phyloP scores from a whole-genome alignment of 2,329 filamentous ascomycete genomes.

The Pseudofabraea citricarpa region DNA sequence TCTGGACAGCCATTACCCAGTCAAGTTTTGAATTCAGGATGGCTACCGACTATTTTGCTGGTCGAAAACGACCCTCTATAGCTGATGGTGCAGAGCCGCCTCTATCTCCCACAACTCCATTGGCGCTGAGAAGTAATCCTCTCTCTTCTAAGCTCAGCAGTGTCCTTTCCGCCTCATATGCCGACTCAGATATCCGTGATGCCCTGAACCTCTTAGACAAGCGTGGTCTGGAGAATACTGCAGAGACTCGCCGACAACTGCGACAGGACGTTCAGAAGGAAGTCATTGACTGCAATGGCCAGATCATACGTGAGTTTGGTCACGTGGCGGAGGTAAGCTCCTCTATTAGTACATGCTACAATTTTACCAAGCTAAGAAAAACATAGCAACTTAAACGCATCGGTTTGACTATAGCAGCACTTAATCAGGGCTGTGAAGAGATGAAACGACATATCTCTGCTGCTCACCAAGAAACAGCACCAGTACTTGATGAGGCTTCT shows the following conservation, averaged over 20 bases:
- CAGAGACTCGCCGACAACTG: conserved; percentile 73
- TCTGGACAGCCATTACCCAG: too few species aligned
- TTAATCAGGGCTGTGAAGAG: conserved; percentile 75
- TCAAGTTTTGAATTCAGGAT: too few species aligned
- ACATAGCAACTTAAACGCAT: conserved; percentile 79
- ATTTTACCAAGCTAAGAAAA: conserved; percentile 1
- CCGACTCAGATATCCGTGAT: conserved; percentile 86
- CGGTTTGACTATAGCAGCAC: conserved; percentile 67
- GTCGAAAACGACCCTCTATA: conserved; percentile 17
- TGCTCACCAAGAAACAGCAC: conserved; percentile 69
- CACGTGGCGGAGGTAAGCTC: conserved; percentile 78
- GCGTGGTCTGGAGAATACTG: conserved; percentile 65
- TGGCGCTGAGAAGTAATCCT: conserved; percentile 44
- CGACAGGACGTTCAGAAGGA: conserved; percentile 84
- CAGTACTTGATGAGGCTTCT: conserved; percentile 73
- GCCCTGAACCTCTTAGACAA: conserved; percentile 74
- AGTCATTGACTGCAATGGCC: conserved; percentile 86
- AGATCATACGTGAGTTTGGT: conserved; percentile 84
- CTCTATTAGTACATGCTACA: background rate
- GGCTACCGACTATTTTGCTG: conserved; percentile 23
- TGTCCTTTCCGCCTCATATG: conserved; percentile 87
- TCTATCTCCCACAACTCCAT: conserved; percentile 17
- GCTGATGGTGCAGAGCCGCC: conserved; percentile 19
- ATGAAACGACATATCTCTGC: conserved; percentile 74
- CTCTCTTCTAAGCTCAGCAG: conserved; percentile 77